Percentiles rank a stretch among this genome's conserved stretches.
Evolutionary conservation across 1,139 yeast species (phyloP).

Genomic region (Magnusiomyces suaveolens): DNA sequence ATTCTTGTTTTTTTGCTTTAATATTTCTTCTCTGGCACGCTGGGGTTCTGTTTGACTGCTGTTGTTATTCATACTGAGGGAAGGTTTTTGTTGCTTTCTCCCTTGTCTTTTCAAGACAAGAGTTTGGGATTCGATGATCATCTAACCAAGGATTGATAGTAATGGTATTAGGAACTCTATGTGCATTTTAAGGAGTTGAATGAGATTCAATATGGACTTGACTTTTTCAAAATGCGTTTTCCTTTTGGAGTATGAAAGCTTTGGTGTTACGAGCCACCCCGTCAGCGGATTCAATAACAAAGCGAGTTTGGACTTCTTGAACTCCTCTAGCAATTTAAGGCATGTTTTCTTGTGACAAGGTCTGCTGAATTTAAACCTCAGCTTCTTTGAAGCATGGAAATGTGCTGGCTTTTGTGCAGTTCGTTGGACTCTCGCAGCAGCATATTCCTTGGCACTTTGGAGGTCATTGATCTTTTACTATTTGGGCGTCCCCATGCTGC

Average conservation of each 20-base stretch:
- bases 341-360: background rate
- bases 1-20: slow-evolving; percentile 3
- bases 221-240: background rate
- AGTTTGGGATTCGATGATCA: slow-evolving; percentile 21
- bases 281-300: slow-evolving; percentile 35
- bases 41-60: background rate
- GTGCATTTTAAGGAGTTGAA: slow-evolving; percentile 1
- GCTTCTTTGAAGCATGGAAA: background rate
- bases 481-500: slow-evolving; percentile 92
- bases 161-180: slow-evolving; percentile 15
- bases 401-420: slow-evolving; percentile 25
- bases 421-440: slow-evolving; percentile 42
- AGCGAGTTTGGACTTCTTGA: slow-evolving; percentile 26
- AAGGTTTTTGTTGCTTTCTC: slow-evolving; percentile 15
- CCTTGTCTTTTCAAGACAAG: slow-evolving; percentile 22
- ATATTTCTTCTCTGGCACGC: background rate
- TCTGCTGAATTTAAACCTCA: background rate
- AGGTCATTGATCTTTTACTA: slow-evolving; percentile 74
- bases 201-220: slow-evolving; percentile 22
- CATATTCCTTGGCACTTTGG: slow-evolving; percentile 90
- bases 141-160: slow-evolving; percentile 16
- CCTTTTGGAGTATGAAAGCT: slow-evolving; percentile 19
- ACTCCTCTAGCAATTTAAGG: slow-evolving; percentile 26
- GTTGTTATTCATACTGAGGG: slow-evolving; percentile 14
- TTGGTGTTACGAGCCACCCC: slow-evolving; percentile 28